Evolutionary conservation across 148 eudicot species (phyloP).

Genomic region (Persicaria maculosa): DNA sequence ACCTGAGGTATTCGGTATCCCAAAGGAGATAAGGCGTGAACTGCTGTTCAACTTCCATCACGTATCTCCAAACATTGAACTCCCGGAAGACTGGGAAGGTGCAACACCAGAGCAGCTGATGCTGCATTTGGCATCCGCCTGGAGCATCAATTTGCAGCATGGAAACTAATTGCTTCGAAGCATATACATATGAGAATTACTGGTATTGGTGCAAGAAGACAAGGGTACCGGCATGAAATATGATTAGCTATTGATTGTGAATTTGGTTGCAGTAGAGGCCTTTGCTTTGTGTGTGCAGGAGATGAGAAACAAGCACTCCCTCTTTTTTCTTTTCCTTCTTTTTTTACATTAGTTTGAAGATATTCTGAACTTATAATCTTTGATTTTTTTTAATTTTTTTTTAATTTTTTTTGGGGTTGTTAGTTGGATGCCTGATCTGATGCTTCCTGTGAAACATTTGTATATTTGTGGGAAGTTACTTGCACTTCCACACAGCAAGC

Average conservation of each 20-base stretch:
- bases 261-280: slow-evolving; percentile 3
- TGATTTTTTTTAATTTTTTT: background rate
- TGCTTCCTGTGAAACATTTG: background rate
- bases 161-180: slow-evolving; percentile 27
- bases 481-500: slow-evolving; percentile 1
- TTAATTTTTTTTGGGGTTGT: background rate
- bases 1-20: slow-evolving; percentile 56
- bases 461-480: slow-evolving; percentile 4
- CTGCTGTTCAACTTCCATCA: slow-evolving; percentile 67
- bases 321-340: background rate
- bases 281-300: background rate
- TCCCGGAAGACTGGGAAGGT: slow-evolving; percentile 93
- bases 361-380: background rate
- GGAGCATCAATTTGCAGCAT: slow-evolving; percentile 81
- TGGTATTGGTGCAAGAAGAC: background rate
- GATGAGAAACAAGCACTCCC: slow-evolving; percentile 1
- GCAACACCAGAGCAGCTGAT: slow-evolving; percentile 79
- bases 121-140: slow-evolving; percentile 74
- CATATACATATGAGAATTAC: background rate
- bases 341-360: background rate
- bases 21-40: slow-evolving; percentile 64
- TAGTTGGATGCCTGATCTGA: background rate
- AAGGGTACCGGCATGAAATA: background rate
- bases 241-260: slow-evolving; percentile 1
- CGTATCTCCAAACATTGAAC: slow-evolving; percentile 53